These are phyloP conservation scores for Scheffersomyces quercinus DNA, from an alignment of 1,139 yeast species.

Conservation along the genomic window DNA sequence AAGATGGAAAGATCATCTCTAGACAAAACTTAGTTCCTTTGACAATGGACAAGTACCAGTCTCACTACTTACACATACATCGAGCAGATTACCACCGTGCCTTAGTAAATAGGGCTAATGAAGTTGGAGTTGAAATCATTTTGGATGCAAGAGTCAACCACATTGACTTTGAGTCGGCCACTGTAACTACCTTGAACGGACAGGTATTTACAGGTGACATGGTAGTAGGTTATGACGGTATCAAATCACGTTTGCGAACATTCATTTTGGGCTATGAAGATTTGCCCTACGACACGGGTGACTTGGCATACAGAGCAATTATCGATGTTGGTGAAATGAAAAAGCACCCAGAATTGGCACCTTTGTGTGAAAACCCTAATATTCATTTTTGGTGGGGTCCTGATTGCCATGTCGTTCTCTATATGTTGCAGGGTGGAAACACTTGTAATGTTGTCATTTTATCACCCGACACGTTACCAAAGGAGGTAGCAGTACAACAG, in stretches of 20 bases:
- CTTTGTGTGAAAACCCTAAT: conserved; percentile 23
- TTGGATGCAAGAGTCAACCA: conserved; percentile 21
- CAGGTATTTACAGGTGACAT: conserved; percentile 26
- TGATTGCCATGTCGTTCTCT: conserved; percentile 29
- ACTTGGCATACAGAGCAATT: conserved; percentile 26
- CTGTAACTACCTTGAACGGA: conserved; percentile 24
- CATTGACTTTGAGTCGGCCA: conserved; percentile 21
- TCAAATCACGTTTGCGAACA: conserved; percentile 25
- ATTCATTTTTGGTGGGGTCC: conserved; percentile 37
- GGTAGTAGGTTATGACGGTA: conserved; percentile 40
- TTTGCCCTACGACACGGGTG: conserved; percentile 24
- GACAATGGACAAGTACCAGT: conserved; percentile 18
- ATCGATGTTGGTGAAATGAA: conserved; percentile 19
- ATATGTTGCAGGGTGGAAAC: conserved; percentile 19
- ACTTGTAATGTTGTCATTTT: conserved; percentile 9
- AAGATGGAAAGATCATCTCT: conserved; percentile 22
- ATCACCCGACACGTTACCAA: conserved; percentile 25
- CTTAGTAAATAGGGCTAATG: conserved; percentile 23
- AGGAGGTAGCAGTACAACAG: conserved; percentile 17
- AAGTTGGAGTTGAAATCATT: conserved; percentile 20
- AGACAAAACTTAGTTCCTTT: conserved; percentile 22
- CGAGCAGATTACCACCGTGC: conserved; percentile 30
- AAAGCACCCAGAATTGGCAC: conserved; percentile 23
- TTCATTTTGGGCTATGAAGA: conserved; percentile 15
- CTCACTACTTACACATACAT: conserved; percentile 26